Evolutionary conservation across 495 filamentous ascomycete genomes (phyloP), one percentile per base, ranked within the genome.

Genomic region (Melanomma pulvis-pyrius): DNA sequence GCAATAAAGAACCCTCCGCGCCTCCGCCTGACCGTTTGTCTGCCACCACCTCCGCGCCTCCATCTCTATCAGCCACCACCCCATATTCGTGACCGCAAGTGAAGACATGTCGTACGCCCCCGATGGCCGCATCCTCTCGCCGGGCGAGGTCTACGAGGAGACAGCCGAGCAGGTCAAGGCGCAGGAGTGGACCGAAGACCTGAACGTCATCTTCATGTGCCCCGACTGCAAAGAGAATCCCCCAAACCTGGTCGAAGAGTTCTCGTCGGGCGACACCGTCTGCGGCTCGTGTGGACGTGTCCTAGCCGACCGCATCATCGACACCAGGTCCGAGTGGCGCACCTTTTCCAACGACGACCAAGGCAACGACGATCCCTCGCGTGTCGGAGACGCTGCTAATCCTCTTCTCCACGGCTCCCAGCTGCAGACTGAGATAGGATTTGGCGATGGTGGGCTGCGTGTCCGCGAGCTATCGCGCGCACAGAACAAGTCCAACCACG

Each of bases 311-410:
- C 89, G 92, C 63, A 90, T 94, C 71, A 91, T 98, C 58, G 94
- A 98, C 71, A 92, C 92, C 64, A 88, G 96, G 54, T 96, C 92
- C 54, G 94, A 98, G 80, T 98, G 94, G 94, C 91, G 94, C 71
- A 98, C 96, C 8, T 98, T 98, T 77, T 89, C 91, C 63, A 97
- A 97, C 78, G 94, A 98, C 71, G 96, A 98, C 72, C 91, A 96
- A 76, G 85, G 84, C 59, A 92, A 89, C 74, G 94, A 97, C 68
- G 94, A 98, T 74, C 94, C 94, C 0, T 96, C 91, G 56, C 94
- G 94, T 92, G 94, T 98, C 69, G 94, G 94, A 78, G 94, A 98
- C 54, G 91, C 86, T 0, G 85, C 86, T 41, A 97, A 98, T 71
- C 84, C 89, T 21, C 83, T 98, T 61, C 83, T 96, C 41, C 92